These are phyloP conservation scores for Populus euphratica DNA, from an alignment of 345 rosid species.

Conservation along the genomic window DNA sequence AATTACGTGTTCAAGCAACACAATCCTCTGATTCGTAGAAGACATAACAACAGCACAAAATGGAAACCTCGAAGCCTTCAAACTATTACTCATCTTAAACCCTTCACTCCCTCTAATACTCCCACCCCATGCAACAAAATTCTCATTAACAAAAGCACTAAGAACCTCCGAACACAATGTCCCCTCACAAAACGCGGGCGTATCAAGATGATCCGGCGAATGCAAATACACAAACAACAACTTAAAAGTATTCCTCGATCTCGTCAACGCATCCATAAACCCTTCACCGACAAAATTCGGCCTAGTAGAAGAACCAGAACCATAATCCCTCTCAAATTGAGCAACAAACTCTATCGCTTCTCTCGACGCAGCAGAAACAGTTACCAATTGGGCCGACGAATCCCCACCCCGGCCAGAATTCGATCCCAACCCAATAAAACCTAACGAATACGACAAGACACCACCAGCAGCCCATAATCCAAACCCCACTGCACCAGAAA, in stretches of 20 bases:
- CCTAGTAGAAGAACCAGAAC: conserved; percentile 38
- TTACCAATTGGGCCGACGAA: conserved; percentile 47
- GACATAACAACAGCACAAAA: conserved; percentile 98
- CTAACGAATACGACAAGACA: conserved; percentile 73
- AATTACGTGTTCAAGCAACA: conserved; percentile 84
- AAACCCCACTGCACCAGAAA: conserved; percentile 85
- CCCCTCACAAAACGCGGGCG: conserved; percentile 67
- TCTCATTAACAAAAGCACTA: conserved; percentile 75
- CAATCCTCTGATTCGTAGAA: conserved; percentile 89
- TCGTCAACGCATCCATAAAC: conserved; percentile 90
- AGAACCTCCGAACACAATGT: conserved; percentile 65
- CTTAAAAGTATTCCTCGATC: conserved; percentile 71
- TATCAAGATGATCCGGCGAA: conserved; percentile 94
- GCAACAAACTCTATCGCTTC: conserved; percentile 78
- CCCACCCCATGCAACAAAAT: conserved; percentile 94
- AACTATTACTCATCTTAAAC: conserved; percentile 97
- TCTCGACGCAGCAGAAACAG: conserved; percentile 59
- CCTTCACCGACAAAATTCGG: conserved; percentile 81
- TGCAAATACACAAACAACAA: conserved; percentile 88
- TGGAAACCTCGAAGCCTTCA: conserved; percentile 92
- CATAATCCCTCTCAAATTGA: conserved; percentile 76
- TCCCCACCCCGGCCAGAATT: conserved; percentile 39
- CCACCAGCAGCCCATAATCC: conserved; percentile 98
- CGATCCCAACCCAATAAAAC: conserved; percentile 70
- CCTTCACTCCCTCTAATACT: conserved; percentile 94